Percentiles rank a stretch among this genome's conserved stretches.
phyloP scores from a whole-genome alignment of 1,139 yeast species.

The Saccharomyces hybrid region DNA sequence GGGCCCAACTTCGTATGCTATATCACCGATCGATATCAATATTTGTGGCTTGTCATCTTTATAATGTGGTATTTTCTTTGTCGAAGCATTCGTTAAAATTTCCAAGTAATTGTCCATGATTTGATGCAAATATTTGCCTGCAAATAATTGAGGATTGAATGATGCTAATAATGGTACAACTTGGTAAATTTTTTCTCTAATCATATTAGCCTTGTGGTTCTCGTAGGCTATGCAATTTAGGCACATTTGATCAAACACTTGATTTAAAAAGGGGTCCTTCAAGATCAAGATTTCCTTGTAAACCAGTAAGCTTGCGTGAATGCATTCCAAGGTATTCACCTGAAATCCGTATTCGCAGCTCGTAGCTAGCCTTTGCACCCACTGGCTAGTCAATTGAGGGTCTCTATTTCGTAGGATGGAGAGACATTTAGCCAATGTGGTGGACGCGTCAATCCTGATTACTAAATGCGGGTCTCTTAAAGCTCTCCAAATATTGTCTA shows the following conservation, averaged over 20 bases:
- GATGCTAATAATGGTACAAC: conserved; percentile 78
- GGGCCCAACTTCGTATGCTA: conserved; percentile 76
- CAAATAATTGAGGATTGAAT: conserved; percentile 70
- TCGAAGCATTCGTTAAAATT: conserved; percentile 41
- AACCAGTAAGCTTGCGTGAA: conserved; percentile 81
- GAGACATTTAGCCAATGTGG: conserved; percentile 69
- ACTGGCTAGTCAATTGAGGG: conserved; percentile 55
- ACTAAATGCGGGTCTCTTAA: conserved; percentile 68
- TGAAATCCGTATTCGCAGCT: conserved; percentile 48
- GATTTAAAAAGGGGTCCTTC: conserved; percentile 60
- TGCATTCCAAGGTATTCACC: conserved; percentile 51
- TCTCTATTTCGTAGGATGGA: conserved; percentile 77
- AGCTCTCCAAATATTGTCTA: conserved; percentile 84
- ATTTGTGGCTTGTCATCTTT: conserved; percentile 61
- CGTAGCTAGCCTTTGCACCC: conserved; percentile 68
- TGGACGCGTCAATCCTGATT: conserved; percentile 79
- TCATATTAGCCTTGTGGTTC: conserved; percentile 66
- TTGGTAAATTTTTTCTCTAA: conserved; percentile 75
- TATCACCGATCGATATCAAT: conserved; percentile 76
- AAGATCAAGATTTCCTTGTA: conserved; percentile 66
- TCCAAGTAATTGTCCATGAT: conserved; percentile 71
- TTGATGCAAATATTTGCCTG: conserved; percentile 72
- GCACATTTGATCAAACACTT: conserved; percentile 69
- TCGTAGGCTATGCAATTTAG: conserved; percentile 74
- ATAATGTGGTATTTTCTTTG: conserved; percentile 9